These are phyloP conservation scores for Chaetomiaceae sp. DNA, from an alignment of 2,329 filamentous ascomycete species.

Conservation along the genomic window DNA sequence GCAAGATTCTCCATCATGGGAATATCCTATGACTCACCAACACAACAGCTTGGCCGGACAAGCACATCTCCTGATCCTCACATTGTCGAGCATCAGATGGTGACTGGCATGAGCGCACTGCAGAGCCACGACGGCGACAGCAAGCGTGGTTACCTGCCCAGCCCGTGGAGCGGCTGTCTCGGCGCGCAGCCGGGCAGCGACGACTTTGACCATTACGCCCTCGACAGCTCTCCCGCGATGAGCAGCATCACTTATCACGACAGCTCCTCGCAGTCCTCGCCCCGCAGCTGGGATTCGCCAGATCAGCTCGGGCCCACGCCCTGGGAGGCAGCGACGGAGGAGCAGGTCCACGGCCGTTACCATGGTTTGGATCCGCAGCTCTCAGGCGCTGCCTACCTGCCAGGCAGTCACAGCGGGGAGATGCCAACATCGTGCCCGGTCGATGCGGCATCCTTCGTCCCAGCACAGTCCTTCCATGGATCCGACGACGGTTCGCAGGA, in stretches of 20 bases:
- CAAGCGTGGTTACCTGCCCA: conserved; percentile 10
- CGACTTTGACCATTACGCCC: conserved; percentile 21
- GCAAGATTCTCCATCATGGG: conserved; percentile 8
- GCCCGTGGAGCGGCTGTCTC: conserved; percentile 17
- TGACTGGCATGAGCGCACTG: conserved; percentile 4
- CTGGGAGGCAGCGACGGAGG: conserved; percentile 13
- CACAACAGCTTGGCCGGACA: conserved; percentile 2
- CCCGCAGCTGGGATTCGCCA: conserved; percentile 20
- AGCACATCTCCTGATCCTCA: conserved; percentile 7
- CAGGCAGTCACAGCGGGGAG: conserved; percentile 5
- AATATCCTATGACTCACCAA: conserved; percentile 9
- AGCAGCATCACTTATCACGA: conserved; percentile 4
- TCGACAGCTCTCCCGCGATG: conserved; percentile 17
- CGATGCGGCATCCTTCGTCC: conserved; percentile 5
- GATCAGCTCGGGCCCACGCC: conserved; percentile 14
- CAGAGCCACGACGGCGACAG: conserved; percentile 10
- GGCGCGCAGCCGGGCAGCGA: conserved; percentile 13
- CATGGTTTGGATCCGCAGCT: conserved; percentile 12
- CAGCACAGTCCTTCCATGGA: conserved; percentile 5
- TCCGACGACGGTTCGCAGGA: conserved; percentile 2
- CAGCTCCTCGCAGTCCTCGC: conserved; percentile 19
- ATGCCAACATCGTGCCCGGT: conserved; percentile 11
- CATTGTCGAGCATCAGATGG: conserved; percentile 4
- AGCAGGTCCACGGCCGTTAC: conserved; percentile 7
- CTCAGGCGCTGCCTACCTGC: background rate